phyloP scores from a whole-genome alignment of 129 eudicot species.

The Daucus carota region DNA sequence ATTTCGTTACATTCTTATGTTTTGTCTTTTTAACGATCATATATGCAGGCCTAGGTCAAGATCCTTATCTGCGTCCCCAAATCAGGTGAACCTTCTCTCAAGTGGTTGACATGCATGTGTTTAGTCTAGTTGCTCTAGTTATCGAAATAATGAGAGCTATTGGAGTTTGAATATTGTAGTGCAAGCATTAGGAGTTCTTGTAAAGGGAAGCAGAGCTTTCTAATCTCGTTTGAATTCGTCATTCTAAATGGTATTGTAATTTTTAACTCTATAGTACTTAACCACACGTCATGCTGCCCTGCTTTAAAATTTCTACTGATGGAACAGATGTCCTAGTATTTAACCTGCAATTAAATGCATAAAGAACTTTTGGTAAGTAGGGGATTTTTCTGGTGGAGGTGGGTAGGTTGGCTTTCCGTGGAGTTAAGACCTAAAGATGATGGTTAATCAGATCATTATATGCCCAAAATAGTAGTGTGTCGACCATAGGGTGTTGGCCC shows the following conservation, averaged over 20 bases:
- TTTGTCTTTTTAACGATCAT: neutral
- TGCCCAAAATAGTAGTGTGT: no score
- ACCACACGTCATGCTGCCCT: neutral
- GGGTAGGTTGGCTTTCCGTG: no score
- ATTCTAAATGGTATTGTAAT: neutral
- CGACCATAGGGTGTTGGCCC: neutral
- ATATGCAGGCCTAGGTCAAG: conserved; percentile 42
- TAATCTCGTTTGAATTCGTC: neutral
- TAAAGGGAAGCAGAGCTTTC: neutral
- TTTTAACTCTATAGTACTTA: neutral
- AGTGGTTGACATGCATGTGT: neutral
- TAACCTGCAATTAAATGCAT: neutral
- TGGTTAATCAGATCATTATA: no score
- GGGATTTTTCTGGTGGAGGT: neutral
- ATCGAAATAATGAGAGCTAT: neutral
- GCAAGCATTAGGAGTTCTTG: neutral
- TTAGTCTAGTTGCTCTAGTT: neutral
- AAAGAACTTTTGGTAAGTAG: neutral
- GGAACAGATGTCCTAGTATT: neutral
- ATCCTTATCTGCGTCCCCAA: conserved; percentile 57
- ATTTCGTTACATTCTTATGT: neutral
- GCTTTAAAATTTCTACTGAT: neutral
- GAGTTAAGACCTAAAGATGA: no score
- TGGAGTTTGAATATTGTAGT: neutral
- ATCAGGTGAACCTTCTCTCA: conserved; percentile 34